Base-by-base conservation (phyloP, 331 rosid genomes). In the Malus hybrid region DNA sequence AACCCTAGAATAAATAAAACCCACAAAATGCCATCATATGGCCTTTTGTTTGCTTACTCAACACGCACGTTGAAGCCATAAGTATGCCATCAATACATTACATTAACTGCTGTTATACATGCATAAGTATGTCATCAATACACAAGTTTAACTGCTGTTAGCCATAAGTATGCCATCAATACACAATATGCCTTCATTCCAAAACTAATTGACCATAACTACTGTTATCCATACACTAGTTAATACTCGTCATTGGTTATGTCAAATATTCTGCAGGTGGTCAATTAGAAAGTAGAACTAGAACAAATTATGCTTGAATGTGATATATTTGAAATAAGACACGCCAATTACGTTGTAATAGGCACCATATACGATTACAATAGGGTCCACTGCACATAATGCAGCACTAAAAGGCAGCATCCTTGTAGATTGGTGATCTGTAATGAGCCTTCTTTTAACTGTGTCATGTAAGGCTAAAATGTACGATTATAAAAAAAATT, bases 371-470 rank as follows among this genome's bases (percentile, higher is more conserved):
- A 74, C 20, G 30, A 29, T 6, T 76, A 72, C 75, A 85, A 75
- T 78, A 79, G 78, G 84, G 89, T 82, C 85, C 86, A 83, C 56
- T 78, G 76, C 81, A 81, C 84, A 83, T 82, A 53, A 63, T 84
- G 86, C n/a, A n/a, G n/a, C n/a, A n/a, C n/a, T n/a, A n/a, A n/a
- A n/a, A n/a, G n/a, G n/a, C n/a, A n/a, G n/a, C 87, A 84, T 81
- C 84, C 86, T 75, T 82, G 82, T 86, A 53, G 66, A 52, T 64
- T 62, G 67, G 64, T 71, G 14, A 10, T 60, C 30, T 11, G 57
- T 22, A 26, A 34, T 50, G 19, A 34, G 46, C 46, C 39, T 22
- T 33, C 33, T 70, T 48, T 14, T 13, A 22, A 63, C 30, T 36
- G 8, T 39, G 6, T 65, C 20, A 24, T 8, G 18, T 10, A 33